Percentiles rank a stretch among this genome's conserved stretches.
Evolutionary conservation across 768 basidiomycete species (phyloP).

Genomic region (Auricularia cornea): DNA sequence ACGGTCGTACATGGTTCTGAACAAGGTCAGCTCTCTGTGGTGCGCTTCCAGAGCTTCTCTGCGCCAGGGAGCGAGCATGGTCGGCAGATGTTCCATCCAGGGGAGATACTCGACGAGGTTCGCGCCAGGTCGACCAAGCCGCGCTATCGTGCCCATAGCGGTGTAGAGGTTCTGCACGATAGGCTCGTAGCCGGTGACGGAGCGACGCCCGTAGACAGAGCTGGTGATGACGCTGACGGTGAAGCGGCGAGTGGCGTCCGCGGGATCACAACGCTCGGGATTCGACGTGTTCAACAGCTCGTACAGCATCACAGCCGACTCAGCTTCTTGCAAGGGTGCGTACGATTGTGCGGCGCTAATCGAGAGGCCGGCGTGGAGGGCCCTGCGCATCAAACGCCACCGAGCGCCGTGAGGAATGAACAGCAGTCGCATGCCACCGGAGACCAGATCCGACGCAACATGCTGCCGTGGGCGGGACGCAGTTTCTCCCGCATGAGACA

Average conservation of each 20-base stretch:
- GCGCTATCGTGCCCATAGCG: background rate
- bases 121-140: slow-evolving; percentile 22
- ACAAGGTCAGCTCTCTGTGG: slow-evolving; percentile 44
- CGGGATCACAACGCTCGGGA: background rate
- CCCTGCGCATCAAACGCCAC: slow-evolving; percentile 24
- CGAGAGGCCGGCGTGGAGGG: slow-evolving; percentile 51
- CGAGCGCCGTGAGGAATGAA: background rate
- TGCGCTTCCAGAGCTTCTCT: slow-evolving; percentile 50
- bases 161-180: background rate
- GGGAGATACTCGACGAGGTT: slow-evolving; percentile 30
- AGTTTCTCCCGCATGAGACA: background rate
- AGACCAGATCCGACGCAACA: background rate
- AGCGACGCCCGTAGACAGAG: background rate
- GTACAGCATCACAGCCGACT: slow-evolving; percentile 27
- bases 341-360: slow-evolving; percentile 44
- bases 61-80: slow-evolving; percentile 52
- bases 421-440: background rate
- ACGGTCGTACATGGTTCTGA: slow-evolving; percentile 41
- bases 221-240: background rate
- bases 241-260: background rate
- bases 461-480: background rate
- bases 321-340: slow-evolving; percentile 37
- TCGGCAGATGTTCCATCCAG: slow-evolving; percentile 16
- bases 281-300: background rate
- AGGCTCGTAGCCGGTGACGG: background rate